phyloP scores from a whole-genome alignment of 2,329 filamentous ascomycete species.

The Acephala macrosclerotiorum region DNA sequence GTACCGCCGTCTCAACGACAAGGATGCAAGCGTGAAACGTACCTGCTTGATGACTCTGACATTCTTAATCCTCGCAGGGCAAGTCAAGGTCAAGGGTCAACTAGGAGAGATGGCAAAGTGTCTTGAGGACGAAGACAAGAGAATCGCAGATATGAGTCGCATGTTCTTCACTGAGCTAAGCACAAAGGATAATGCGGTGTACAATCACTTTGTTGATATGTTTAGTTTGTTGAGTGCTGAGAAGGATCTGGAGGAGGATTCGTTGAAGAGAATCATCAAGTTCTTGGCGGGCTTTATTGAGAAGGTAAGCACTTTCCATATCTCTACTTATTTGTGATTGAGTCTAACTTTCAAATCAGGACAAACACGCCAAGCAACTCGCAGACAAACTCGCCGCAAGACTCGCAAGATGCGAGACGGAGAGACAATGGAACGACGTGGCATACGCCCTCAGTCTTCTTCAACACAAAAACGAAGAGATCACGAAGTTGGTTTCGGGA shows the following conservation, averaged over 20 bases:
- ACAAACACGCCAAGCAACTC: constrained; percentile 96
- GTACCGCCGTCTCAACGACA: constrained; percentile 90
- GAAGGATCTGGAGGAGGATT: constrained; percentile 80
- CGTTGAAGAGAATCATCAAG: constrained; percentile 85
- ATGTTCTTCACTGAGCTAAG: constrained; percentile 99
- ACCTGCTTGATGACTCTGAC: constrained; percentile 99
- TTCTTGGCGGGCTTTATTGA: constrained; percentile 97
- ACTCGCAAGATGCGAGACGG: constrained; percentile 84
- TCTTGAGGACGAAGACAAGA: constrained; percentile 92
- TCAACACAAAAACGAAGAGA: constrained; percentile 93
- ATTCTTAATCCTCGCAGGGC: constrained; percentile 94
- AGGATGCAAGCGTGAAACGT: constrained; percentile 88
- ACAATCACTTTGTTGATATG: constrained; percentile 99
- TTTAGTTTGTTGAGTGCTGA: constrained; percentile 92
- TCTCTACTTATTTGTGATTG: neutral
- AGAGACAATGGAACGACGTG: constrained; percentile 97
- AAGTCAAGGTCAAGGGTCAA: constrained; percentile 99
- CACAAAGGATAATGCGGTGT: constrained; percentile 98
- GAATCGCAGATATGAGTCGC: constrained; percentile 88
- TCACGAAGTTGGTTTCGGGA: constrained; percentile 76
- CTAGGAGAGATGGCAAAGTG: constrained; percentile 99
- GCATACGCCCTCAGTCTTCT: constrained; percentile 89
- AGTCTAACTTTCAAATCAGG: constrained; percentile 58
- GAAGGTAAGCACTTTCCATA: constrained; percentile 69
- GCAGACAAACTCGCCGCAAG: constrained; percentile 91